Percentiles rank a stretch among this genome's conserved stretches.
Conservation (phyloP, 139 green algal species). For the Eudorina sp. region DNA sequence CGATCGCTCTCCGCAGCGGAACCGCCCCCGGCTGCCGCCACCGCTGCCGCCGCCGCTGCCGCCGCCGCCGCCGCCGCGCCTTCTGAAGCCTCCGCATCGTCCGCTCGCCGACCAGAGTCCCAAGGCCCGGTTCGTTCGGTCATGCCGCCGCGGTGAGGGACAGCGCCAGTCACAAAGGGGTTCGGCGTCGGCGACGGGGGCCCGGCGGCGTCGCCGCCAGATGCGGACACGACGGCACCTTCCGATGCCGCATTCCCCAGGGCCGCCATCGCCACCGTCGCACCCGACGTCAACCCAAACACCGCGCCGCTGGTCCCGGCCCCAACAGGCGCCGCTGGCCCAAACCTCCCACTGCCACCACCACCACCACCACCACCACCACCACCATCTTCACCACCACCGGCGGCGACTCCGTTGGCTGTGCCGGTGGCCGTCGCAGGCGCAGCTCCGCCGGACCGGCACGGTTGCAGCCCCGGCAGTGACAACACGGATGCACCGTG, state of each 20-base stretch:
- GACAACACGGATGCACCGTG: neutral
- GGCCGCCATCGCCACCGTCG: neutral
- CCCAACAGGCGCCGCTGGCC: neutral
- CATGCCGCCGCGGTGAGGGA: no score
- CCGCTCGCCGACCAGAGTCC: no score
- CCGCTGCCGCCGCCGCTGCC: neutral
- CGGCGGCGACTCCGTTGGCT: no score
- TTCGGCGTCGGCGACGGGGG: no score
- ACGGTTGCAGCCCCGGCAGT: neutral
- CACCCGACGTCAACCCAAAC: neutral
- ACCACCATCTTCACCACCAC: neutral
- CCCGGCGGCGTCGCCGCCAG: no score
- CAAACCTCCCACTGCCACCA: neutral
- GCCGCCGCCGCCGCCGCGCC: no score
- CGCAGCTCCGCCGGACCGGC: no score
- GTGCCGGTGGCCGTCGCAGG: no score
- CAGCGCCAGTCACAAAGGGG: no score
- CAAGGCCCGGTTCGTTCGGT: no score
- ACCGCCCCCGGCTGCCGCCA: neutral
- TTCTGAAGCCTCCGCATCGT: no score
- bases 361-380: neutral
- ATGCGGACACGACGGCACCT: neutral
- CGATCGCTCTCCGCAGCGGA: no score
- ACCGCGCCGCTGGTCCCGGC: neutral
- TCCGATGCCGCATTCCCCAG: neutral